Base-by-base conservation (phyloP, 352 stramenopile species). In the Lagenidium giganteum region DNA sequence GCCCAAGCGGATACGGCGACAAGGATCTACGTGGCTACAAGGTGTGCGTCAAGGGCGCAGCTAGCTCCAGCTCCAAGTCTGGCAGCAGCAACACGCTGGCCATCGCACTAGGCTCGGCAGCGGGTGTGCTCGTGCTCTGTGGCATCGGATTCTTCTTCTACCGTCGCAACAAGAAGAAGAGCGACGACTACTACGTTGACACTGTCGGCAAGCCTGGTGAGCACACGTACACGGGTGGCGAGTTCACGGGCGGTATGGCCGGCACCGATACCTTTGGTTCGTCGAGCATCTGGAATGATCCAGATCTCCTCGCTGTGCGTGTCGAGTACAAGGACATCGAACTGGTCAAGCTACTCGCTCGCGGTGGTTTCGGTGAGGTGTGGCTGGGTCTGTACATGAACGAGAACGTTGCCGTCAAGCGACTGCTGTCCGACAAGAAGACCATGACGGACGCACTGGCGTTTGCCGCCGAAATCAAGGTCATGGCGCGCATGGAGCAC, bases 351-450 rank as follows among this genome's bases (percentile, higher is more conserved):
- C 29, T 79, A 21, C 51, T 85, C n/a, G 75, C 71, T 14, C 71
- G 74, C 37, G 71, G 75, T 52, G 71, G 69, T 0, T 87, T 81
- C 33, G 71, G 75, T 29, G 72, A 88, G 50, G 76, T 88, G 22
- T 86, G 70, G 70, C 50, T 85, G 7, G 76, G 72, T 32, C 33
- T 70, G 20, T 82, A 78, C 60, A 70, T 78, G 56, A 74, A 73
- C 32, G 64, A 80, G 31, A 78, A 74, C 36, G 70, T 88, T n/a
- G 70, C 70, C 13, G 69, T 88, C 31, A 86, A 86, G 62, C 43
- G 67, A 4, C 42, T 88, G 8, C 30, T 84, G 16, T 53, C 51
- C 22, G 65, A 78, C 35, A 80, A 83, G 49, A 74, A 76, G 42
- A 74, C 51, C 7, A 70, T 80, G 61, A 42, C 57, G 35, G 67